Conservation (phyloP, 768 basidiomycete genomes). For the Pleurotus ostreatus region DNA sequence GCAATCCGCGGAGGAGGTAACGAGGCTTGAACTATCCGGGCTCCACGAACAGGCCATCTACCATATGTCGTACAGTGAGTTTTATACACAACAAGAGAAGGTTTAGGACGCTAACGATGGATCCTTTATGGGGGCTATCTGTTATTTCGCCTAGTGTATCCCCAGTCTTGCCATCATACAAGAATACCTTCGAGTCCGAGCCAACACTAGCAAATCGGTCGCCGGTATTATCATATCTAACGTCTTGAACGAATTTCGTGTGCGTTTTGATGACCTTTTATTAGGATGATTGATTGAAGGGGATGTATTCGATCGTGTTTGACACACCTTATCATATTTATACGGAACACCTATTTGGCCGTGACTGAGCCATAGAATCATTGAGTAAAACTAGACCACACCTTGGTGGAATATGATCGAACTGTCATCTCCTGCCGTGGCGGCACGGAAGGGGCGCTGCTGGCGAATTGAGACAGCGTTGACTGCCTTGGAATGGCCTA, state of each 20-base stretch:
- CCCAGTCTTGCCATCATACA: constrained; percentile 89
- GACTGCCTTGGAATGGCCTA: constrained; percentile 86
- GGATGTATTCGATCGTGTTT: not conserved
- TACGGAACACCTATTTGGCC: constrained; percentile 63
- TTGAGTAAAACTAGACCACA: constrained; percentile 11
- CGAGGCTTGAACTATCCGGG: constrained; percentile 63
- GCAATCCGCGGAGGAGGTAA: constrained; percentile 84
- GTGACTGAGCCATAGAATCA: not conserved
- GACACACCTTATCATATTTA: constrained; percentile 76
- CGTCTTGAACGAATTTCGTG: constrained; percentile 89
- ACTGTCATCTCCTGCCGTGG: constrained; percentile 83
- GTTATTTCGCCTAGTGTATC: constrained; percentile 69
- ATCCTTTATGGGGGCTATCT: constrained; percentile 69
- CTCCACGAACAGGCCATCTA: constrained; percentile 83
- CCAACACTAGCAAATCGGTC: constrained; percentile 85
- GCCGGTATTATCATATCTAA: constrained; percentile 79
- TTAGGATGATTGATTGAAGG: not conserved
- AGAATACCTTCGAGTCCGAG: constrained; percentile 80
- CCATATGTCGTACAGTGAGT: not conserved
- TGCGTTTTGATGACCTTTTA: constrained; percentile 79
- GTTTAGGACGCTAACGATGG: constrained; percentile 47
- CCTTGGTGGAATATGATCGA: constrained; percentile 82
- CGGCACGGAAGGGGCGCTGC: constrained; percentile 88
- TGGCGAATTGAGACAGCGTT: constrained; percentile 87
- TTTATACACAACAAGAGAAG: not conserved